Conservation (phyloP, 2,329 filamentous ascomycete species). For the Apiospora hydei region DNA sequence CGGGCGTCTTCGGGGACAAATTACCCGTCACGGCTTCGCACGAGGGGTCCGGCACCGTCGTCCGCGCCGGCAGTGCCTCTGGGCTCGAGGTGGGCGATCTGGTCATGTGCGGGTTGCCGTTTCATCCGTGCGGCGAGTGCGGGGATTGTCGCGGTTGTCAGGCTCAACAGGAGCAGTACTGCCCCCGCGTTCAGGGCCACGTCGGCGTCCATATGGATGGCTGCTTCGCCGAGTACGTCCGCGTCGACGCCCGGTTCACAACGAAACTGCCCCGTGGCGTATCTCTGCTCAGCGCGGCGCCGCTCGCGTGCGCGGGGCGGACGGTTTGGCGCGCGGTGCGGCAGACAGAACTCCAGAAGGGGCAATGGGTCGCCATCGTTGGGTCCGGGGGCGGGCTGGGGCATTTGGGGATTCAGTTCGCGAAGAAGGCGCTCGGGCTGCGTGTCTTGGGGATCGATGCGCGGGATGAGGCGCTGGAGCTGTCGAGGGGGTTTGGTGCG, state of each 20-base stretch:
- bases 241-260: conserved; percentile 55
- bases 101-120: conserved; percentile 62
- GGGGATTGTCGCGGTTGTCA: conserved; percentile 56
- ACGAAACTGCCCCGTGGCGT: conserved; percentile 57
- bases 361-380: conserved; percentile 52
- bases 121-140: conserved; percentile 61
- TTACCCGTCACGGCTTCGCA: conserved; percentile 64
- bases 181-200: conserved; percentile 50
- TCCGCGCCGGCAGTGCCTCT: conserved; percentile 54
- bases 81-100: conserved; percentile 58
- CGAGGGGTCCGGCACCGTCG: conserved; percentile 64
- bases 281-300: conserved; percentile 58
- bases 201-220: conserved; percentile 60
- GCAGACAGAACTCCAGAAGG: conserved; percentile 28
- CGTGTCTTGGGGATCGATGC: conserved; percentile 62
- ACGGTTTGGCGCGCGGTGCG: conserved; percentile 27
- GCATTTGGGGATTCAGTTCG: conserved; percentile 59
- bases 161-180: conserved; percentile 56
- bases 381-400: conserved; percentile 60
- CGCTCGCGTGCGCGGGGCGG: conserved; percentile 49
- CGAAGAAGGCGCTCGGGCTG: conserved; percentile 54
- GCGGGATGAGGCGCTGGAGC: conserved; percentile 57
- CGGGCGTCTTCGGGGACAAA: conserved; percentile 54
- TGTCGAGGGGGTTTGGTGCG: conserved; percentile 56
- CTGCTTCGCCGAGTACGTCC: conserved; percentile 63